Evolutionary conservation across 306 rosid species (phyloP), one percentile per base, ranked within the genome.

Genomic region (Rosa rugosa): DNA sequence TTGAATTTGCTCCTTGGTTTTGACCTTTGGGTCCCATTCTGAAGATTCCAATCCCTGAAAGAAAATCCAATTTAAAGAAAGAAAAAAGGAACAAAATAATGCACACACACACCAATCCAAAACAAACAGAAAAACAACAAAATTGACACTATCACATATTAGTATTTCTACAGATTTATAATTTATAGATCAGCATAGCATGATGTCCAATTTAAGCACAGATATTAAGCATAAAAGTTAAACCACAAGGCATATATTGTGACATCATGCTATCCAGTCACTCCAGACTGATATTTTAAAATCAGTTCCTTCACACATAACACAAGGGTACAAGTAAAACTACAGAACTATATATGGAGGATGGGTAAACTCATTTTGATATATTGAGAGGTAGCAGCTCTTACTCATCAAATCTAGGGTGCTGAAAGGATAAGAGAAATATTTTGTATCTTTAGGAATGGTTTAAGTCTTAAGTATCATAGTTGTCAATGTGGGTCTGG

Each of bases 21-120:
- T 85, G 25, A 86, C 74, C 88, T 82, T 89, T 72, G 87, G 31
- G 79, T 86, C 89, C 18, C 57, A 92, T 77, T 83, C 85, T 17
- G 88, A 57, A 71, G 80, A 80, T 72, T 88, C 91, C 85, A 50
- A 77, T 71, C 80, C 59, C 97, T 91, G 83, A 85, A 87, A 74
- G 34, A 80, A 31, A 74, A 45, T 62, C 5, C 76, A 34, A 57
- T 14, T 75, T 14, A 23, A 16, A 72, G n/a, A 73, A 75, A 45
- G 71, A 72, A 41, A 76, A 75, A 77, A 54, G 31, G 38, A 49
- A 23, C 64, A 57, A 22, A 23, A 10, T 2, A 31, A 25, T 5
- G 6, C 64, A 9, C 40, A 54, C 31, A n/a, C 18, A 38, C 9
- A 14, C n/a, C 9, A 5, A 27, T 31, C 0, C 45, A 67, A 20